Conservation (phyloP, 352 stramenopile species). For the Albugo candida region DNA sequence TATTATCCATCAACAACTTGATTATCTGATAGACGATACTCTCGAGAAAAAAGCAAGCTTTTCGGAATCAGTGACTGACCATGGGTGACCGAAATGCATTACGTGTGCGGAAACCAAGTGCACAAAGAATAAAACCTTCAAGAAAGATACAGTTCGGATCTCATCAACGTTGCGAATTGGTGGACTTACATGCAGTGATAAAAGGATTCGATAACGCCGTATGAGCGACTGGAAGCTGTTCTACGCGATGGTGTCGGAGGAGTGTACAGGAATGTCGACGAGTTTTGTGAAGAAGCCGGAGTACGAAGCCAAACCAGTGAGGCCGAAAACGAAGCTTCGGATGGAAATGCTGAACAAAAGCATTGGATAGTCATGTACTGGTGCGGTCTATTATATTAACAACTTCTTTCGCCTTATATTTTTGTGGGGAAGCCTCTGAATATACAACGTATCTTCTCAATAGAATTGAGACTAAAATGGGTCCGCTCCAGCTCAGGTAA, state of each 20-base stretch:
- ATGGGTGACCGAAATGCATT: not conserved
- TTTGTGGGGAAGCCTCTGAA: not conserved
- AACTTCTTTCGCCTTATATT: conserved; percentile 8
- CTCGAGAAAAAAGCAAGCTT: not conserved
- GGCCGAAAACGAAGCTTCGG: conserved; percentile 9
- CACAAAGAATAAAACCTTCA: not conserved
- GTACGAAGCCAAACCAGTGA: conserved; percentile 10
- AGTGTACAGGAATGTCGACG: conserved; percentile 12
- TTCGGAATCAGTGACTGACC: not conserved
- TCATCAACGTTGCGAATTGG: not conserved
- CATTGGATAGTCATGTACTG: conserved; percentile 14
- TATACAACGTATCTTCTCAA: not conserved
- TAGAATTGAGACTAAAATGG: not conserved
- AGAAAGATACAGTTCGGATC: not conserved
- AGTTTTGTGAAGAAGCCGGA: conserved; percentile 11
- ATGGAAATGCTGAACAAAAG: conserved; percentile 18
- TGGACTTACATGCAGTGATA: not conserved
- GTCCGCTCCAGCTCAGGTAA: too few relatives aligned
- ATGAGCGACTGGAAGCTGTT: not conserved
- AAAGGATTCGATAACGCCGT: too few relatives aligned
- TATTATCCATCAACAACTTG: not conserved
- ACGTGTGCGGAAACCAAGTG: not conserved
- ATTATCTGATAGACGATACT: not conserved
- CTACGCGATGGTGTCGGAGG: not conserved
- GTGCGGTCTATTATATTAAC: conserved; percentile 14